A percentile compares a stretch with the other conserved stretches of the same genome.
Conservation (phyloP, 192 early-diverging fungal species). For the Chytriomyces confervae region DNA sequence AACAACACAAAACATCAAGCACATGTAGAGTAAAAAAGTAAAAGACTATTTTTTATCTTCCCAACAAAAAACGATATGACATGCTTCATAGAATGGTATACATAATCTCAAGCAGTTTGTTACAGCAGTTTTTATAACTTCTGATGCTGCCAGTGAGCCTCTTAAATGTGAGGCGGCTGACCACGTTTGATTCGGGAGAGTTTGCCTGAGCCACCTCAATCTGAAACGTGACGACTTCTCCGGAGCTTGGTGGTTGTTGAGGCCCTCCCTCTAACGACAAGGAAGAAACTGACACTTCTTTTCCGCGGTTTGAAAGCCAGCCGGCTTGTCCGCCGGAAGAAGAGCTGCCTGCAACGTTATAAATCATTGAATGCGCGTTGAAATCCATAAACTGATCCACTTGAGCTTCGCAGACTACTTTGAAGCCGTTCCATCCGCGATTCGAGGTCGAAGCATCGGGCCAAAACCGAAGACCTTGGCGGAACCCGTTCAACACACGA, state of each 20-base stretch:
- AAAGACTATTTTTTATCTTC: too few species aligned
- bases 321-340: too few species aligned
- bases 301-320: neutral
- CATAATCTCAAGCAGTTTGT: neutral
- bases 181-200: neutral
- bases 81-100: too few species aligned
- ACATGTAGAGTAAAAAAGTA: too few species aligned
- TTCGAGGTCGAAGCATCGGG: neutral
- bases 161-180: neutral
- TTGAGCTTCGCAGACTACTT: conserved; percentile 1
- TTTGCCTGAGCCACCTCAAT: neutral
- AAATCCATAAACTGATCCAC: neutral
- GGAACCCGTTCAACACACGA: neutral
- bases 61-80: too few species aligned
- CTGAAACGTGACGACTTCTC: conserved; percentile 1
- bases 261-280: neutral
- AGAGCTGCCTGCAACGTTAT: neutral
- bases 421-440: conserved; percentile 13
- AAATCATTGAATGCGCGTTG: neutral
- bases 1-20: too few species aligned
- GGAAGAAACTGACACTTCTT: neutral
- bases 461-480: conserved; percentile 17
- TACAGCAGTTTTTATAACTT: neutral
- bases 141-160: neutral
- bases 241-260: too few species aligned